Evolutionary conservation across 805 yeast species (phyloP).

Genomic region (Spathaspora boniae): DNA sequence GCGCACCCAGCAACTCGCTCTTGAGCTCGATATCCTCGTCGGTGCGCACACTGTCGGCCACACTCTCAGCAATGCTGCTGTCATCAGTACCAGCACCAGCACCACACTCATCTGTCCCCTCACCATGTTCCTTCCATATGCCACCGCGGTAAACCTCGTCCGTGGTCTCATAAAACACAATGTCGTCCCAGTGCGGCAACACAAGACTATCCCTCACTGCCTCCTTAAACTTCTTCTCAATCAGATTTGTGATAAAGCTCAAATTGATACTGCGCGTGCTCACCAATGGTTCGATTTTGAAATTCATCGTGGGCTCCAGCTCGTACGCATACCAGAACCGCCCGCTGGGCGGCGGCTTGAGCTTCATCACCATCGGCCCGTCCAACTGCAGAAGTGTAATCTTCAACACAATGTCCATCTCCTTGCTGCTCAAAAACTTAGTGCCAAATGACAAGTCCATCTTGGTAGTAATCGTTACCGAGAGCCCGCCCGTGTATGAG

Average conservation of each 20-base stretch:
- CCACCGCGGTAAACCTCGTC: conserved; percentile 86
- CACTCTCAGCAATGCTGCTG: background rate
- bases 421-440: conserved; percentile 62
- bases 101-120: background rate
- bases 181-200: conserved; percentile 84
- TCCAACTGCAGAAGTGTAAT: conserved; percentile 64
- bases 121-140: conserved; percentile 71
- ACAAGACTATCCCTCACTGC: conserved; percentile 79
- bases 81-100: background rate
- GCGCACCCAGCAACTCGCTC: no score
- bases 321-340: conserved; percentile 90
- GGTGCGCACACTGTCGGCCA: background rate
- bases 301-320: conserved; percentile 68
- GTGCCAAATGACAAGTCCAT: conserved; percentile 73
- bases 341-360: conserved; percentile 89
- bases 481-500: conserved; percentile 70
- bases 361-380: conserved; percentile 65
- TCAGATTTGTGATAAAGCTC: conserved; percentile 72
- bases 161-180: conserved; percentile 63
- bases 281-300: conserved; percentile 86
- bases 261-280: conserved; percentile 80
- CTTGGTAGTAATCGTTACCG: conserved; percentile 76
- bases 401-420: conserved; percentile 69
- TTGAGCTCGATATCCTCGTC: conserved; percentile 9
- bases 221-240: conserved; percentile 74